Base-by-base conservation (phyloP, 768 basidiomycete species). In the Galerina sulciceps region DNA sequence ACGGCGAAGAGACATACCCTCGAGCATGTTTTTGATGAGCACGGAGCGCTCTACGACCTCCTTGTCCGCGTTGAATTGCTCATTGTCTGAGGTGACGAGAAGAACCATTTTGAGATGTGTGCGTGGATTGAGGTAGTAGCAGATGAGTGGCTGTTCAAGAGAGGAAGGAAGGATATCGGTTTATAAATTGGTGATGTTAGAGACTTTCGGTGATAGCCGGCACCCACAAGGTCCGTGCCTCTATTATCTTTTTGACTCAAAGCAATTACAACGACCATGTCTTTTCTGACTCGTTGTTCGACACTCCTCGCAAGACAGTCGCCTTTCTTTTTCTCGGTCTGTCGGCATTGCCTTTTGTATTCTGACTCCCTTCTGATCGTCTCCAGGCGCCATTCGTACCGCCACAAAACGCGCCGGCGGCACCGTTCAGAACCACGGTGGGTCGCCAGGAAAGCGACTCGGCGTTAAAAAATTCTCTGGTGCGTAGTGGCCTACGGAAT, bases 11-110 rank as follows among this genome's bases (percentile, higher is more conserved):
- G 57, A 93, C 72, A 17, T 23, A 72, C 97, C 97, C 78, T 99
- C 97, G 53, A 99, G 90, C 97, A 99, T 98, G 82, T 97, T 96
- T 84, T 96, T 97, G 77, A 99, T 97, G 67, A 99, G 86, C 10
- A 96, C 94, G 62, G 88, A 90, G 74, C 97, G 92, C 79, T 96
- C 93, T 55, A 94, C 94, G 56, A 99, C 93, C 56, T 95, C 92
- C 76, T 89, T 93, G 72, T 98, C 95, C 63, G 96, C 91, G 52
- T 84, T 82, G 79, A 96, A 99, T 62, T 90, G 87, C 76, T 98
- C 97, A 66, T 93, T 94, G 75, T 99, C 97, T 45, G 96, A 98
- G 38, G 94, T 96, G 71, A 89, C 85, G 77, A 96, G 90, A 67
- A 88, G 85, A 71, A 94, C 90, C 89, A 93, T 93, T 70, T 78